Percentiles rank a stretch among this genome's conserved stretches.
phyloP scores from a whole-genome alignment of 2,329 filamentous ascomycete species.

The Stenocarpella maydis region DNA sequence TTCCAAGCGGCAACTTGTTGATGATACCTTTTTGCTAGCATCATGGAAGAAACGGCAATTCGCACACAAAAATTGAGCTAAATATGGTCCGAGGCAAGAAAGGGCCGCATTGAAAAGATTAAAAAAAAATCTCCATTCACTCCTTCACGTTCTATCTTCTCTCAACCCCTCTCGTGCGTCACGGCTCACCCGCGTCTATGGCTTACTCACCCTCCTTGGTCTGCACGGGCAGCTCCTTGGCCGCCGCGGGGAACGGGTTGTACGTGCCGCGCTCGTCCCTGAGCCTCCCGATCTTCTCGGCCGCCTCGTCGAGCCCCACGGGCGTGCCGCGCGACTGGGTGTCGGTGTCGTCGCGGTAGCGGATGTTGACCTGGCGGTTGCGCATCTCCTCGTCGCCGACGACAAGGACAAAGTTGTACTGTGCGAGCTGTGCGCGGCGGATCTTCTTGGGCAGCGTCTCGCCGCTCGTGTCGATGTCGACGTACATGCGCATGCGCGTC shows the following conservation, averaged over 20 bases:
- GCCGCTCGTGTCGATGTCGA: conserved; percentile 74
- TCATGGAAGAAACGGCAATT: conserved; percentile 1
- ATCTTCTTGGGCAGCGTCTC: conserved; percentile 94
- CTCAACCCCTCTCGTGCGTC: neutral
- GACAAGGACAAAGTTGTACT: conserved; percentile 86
- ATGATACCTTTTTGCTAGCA: conserved; percentile 32
- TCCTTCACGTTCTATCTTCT: neutral
- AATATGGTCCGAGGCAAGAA: conserved; percentile 12
- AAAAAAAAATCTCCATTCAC: conserved; percentile 5
- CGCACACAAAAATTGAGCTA: neutral
- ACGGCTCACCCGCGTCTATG: too few species aligned
- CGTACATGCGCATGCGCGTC: conserved; percentile 69
- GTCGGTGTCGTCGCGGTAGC: conserved; percentile 69
- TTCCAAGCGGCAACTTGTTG: conserved; percentile 5
- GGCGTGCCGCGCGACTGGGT: conserved; percentile 69
- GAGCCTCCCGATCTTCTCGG: conserved; percentile 62
- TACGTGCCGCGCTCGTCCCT: conserved; percentile 55
- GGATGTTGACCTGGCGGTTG: conserved; percentile 68
- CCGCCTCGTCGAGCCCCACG: conserved; percentile 62
- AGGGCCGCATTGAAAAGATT: neutral
- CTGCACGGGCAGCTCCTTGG: conserved; percentile 36
- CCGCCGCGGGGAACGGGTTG: conserved; percentile 46
- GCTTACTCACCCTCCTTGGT: conserved; percentile 24
- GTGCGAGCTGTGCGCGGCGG: conserved; percentile 78
- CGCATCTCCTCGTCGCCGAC: conserved; percentile 70